A percentile compares a stretch with the other conserved stretches of the same genome.
phyloP scores from a whole-genome alignment of 2,329 filamentous ascomycete genomes.

The Botryotinia globosa region DNA sequence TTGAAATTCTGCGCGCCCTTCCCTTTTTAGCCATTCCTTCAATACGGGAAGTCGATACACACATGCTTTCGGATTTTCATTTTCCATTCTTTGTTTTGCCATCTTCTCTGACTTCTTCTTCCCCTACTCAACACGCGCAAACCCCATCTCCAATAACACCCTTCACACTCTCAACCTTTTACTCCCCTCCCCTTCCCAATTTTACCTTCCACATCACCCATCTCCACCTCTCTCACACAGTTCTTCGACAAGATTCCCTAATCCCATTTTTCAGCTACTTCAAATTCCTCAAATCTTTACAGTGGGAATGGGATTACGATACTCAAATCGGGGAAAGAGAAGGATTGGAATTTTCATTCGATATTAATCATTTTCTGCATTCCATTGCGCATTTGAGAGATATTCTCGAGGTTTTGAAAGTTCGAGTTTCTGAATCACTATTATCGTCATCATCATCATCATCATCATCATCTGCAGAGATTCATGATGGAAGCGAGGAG shows the following conservation, averaged over 20 bases:
- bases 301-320: conserved; percentile 1
- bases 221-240: conserved; percentile 7
- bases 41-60: not conserved
- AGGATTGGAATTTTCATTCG: not conserved
- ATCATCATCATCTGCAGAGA: not conserved
- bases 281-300: not conserved
- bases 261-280: conserved; percentile 3
- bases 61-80: conserved; percentile 18
- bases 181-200: not conserved
- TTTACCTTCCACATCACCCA: conserved; percentile 12
- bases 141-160: not conserved
- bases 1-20: conserved; percentile 11
- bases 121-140: not conserved
- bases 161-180: conserved; percentile 11
- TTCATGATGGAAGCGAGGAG: not conserved
- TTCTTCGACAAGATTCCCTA: not conserved
- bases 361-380: not conserved
- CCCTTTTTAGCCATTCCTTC: conserved; percentile 13
- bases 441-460: not conserved
- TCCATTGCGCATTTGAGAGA: not conserved
- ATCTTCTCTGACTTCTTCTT: not conserved
- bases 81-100: not conserved
- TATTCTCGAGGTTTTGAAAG: not conserved
- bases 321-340: not conserved
- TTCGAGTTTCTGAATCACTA: not conserved